phyloP scores from a whole-genome alignment of 139 green algal species.

The Chlamydomonas incerta region DNA sequence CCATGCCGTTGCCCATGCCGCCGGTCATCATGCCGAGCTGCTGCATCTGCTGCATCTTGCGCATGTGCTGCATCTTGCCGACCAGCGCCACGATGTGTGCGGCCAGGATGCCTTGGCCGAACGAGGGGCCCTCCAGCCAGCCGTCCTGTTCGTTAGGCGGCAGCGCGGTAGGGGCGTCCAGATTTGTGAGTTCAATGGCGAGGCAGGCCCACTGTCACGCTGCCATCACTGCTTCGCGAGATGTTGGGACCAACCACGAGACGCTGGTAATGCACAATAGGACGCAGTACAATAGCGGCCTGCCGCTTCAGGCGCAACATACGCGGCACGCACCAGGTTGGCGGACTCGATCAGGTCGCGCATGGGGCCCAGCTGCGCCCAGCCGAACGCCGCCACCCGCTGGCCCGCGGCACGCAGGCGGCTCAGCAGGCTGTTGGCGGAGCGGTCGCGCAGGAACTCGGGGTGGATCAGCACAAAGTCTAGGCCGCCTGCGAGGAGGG shows the following conservation, averaged over 20 bases:
- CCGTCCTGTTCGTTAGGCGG: too few relatives aligned
- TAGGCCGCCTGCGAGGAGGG: too few relatives aligned
- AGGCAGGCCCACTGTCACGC: too few relatives aligned
- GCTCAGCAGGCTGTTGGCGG: neutral
- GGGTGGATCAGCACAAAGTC: conserved; percentile 67
- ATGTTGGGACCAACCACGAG: too few relatives aligned
- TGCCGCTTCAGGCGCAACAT: too few relatives aligned
- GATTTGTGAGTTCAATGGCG: too few relatives aligned
- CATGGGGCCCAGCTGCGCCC: conserved; percentile 45
- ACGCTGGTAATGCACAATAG: too few relatives aligned
- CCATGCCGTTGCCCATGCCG: conserved; percentile 5
- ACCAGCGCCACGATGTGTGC: conserved; percentile 38
- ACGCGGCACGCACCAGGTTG: neutral
- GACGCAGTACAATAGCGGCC: too few relatives aligned
- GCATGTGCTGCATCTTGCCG: conserved; percentile 49
- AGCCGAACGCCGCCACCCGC: conserved; percentile 59
- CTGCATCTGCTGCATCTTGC: neutral
- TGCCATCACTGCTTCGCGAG: too few relatives aligned
- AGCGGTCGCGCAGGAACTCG: conserved; percentile 60
- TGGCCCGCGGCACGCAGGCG: conserved; percentile 32
- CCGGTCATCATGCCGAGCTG: neutral
- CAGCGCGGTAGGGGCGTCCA: too few relatives aligned
- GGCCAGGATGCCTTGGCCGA: conserved; percentile 44
- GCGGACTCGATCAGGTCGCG: conserved; percentile 55
- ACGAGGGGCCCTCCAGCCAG: conserved; percentile 62